These are phyloP conservation scores for Metschnikowia rubicola DNA, from an alignment of 805 yeast species.

Conservation along the genomic window DNA sequence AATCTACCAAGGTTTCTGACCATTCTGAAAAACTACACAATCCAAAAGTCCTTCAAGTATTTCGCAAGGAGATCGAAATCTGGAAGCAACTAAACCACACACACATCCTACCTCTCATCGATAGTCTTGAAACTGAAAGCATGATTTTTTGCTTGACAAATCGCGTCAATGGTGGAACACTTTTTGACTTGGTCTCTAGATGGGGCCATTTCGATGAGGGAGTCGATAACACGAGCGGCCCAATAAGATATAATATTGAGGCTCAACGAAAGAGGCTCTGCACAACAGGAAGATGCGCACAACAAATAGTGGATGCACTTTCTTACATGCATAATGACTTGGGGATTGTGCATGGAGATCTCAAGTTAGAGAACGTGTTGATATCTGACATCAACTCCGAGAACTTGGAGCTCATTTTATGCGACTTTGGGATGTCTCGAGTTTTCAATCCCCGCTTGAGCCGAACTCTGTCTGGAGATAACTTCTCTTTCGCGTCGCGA, in stretches of 20 bases:
- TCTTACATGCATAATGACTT: constrained; percentile 52
- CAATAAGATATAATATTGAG: constrained; percentile 26
- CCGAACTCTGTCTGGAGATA: constrained; percentile 21
- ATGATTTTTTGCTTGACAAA: constrained; percentile 73
- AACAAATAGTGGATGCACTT: constrained; percentile 58
- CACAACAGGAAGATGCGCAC: constrained; percentile 31
- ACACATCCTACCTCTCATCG: constrained; percentile 59
- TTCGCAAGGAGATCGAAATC: constrained; percentile 66
- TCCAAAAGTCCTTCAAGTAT: constrained; percentile 52
- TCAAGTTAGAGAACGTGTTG: constrained; percentile 78
- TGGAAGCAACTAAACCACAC: constrained; percentile 72
- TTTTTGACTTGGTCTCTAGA: constrained; percentile 66
- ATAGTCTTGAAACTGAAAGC: constrained; percentile 56
- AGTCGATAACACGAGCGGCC: constrained; percentile 24
- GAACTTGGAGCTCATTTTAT: constrained; percentile 55
- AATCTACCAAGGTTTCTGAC: constrained; percentile 25
- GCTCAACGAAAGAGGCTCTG: constrained; percentile 33
- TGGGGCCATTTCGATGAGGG: constrained; percentile 53
- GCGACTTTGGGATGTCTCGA: constrained; percentile 87
- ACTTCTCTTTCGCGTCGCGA: constrained; percentile 22
- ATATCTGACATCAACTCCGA: constrained; percentile 40
- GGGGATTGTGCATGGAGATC: constrained; percentile 76
- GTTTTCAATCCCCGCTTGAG: constrained; percentile 28
- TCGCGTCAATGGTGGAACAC: constrained; percentile 69
- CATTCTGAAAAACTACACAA: constrained; percentile 28